Percentiles rank a stretch among this genome's conserved stretches.
phyloP scores from a whole-genome alignment of 768 basidiomycete species.

The Amylocystis lapponica region DNA sequence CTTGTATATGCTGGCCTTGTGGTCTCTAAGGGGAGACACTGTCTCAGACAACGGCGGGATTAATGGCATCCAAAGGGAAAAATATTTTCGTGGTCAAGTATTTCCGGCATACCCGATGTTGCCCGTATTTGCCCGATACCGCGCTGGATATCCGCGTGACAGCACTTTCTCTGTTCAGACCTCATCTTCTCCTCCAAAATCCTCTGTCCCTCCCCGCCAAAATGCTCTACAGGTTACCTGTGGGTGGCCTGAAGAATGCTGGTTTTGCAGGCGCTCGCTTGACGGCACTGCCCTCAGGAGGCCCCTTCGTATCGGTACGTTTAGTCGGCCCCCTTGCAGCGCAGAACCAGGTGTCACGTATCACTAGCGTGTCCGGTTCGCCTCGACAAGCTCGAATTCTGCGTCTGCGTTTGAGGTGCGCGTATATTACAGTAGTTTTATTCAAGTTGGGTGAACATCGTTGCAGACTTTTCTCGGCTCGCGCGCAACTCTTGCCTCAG shows the following conservation, averaged over 20 bases:
- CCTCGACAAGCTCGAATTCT: conserved; percentile 55
- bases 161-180: conserved; percentile 25
- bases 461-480: conserved; percentile 61
- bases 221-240: conserved; percentile 83
- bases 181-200: conserved; percentile 36
- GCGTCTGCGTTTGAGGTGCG: conserved; percentile 63
- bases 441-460: not conserved
- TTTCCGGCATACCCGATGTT: too few relatives aligned
- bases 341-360: conserved; percentile 10
- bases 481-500: conserved; percentile 68
- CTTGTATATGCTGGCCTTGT: too few relatives aligned
- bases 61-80: too few relatives aligned
- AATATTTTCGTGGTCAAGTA: too few relatives aligned
- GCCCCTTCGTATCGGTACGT: conserved; percentile 49
- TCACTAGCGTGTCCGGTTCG: conserved; percentile 57
- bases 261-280: conserved; percentile 43
- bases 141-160: conserved; percentile 6
- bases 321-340: not conserved
- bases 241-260: conserved; percentile 61
- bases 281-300: conserved; percentile 32
- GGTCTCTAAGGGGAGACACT: too few relatives aligned
- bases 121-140: conserved; percentile 1
- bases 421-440: conserved; percentile 1
- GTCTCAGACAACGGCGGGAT: not conserved
- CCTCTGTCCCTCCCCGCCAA: conserved; percentile 35